Evolutionary conservation across 1,284 basidiomycete species (phyloP).

Genomic region (Trichosporon inkin): DNA sequence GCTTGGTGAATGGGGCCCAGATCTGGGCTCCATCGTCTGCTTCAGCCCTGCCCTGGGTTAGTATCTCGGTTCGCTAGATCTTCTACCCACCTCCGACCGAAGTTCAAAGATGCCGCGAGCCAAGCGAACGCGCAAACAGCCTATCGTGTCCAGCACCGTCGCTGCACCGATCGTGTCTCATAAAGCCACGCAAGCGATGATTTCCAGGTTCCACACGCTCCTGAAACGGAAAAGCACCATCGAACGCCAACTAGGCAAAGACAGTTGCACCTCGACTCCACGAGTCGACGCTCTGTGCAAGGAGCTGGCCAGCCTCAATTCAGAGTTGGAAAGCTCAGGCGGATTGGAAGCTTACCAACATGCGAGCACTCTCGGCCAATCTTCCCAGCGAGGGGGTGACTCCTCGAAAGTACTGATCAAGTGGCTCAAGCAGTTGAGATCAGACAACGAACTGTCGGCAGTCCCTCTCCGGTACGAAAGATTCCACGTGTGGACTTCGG

Average conservation of each 20-base stretch:
- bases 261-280: neutral
- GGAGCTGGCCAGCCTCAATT: conserved; percentile 56
- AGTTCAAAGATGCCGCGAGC: neutral
- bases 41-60: too few relatives aligned
- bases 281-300: conserved; percentile 9
- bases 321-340: conserved; percentile 63
- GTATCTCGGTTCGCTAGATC: too few relatives aligned
- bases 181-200: conserved; percentile 42
- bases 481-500: too few relatives aligned
- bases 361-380: conserved; percentile 75
- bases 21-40: neutral
- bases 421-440: conserved; percentile 63
- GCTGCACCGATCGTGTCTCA: conserved; percentile 23
- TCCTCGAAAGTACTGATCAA: conserved; percentile 69
- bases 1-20: neutral
- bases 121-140: conserved; percentile 17
- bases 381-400: conserved; percentile 73
- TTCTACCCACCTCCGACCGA: neutral
- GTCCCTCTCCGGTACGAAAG: conserved; percentile 7
- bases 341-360: conserved; percentile 72
- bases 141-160: conserved; percentile 9
- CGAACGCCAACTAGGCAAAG: conserved; percentile 18
- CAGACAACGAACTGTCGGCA: neutral
- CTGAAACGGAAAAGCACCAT: conserved; percentile 40
- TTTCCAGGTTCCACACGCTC: conserved; percentile 44